Percentiles rank a stretch among this genome's conserved stretches.
Evolutionary conservation across 1,284 basidiomycete species (phyloP).

Genomic region (Mycosarcoma mackinlayi): DNA sequence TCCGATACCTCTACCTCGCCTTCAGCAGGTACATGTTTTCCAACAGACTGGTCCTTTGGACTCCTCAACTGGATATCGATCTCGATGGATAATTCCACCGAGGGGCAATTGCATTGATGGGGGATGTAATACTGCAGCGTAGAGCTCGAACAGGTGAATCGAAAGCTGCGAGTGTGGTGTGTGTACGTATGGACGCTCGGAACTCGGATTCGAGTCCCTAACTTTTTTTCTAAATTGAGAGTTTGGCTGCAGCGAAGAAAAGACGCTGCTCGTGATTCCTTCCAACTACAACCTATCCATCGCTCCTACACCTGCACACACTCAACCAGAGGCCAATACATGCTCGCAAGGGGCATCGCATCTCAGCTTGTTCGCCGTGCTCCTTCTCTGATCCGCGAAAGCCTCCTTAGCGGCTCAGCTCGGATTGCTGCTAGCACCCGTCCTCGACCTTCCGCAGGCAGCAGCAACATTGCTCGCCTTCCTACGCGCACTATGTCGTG

Average conservation of each 20-base stretch:
- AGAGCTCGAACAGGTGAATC: too few relatives aligned
- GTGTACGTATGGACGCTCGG: neutral
- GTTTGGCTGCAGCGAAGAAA: slow-evolving; percentile 2
- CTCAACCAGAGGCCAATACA: slow-evolving; percentile 10
- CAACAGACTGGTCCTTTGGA: slow-evolving; percentile 38
- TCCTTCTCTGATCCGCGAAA: neutral
- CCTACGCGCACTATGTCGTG: slow-evolving; percentile 10
- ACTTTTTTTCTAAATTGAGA: neutral
- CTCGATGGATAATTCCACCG: neutral
- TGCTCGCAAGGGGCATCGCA: slow-evolving; percentile 12
- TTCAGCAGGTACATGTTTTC: slow-evolving; percentile 60
- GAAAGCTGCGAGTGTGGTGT: neutral
- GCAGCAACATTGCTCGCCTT: neutral
- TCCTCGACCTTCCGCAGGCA: neutral
- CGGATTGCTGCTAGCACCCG: neutral
- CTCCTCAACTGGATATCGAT: slow-evolving; percentile 21
- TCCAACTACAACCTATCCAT: neutral
- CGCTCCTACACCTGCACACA: neutral
- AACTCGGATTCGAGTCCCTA: slow-evolving; percentile 5
- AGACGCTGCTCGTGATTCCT: neutral
- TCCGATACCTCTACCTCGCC: slow-evolving; percentile 60
- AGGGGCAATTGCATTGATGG: too few relatives aligned
- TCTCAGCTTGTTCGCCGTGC: slow-evolving; percentile 2
- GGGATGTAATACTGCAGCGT: too few relatives aligned
- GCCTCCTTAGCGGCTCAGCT: neutral